Evolutionary conservation across 345 rosid species (phyloP), one percentile per base, ranked within the genome.

Genomic region (Hevea brasiliensis): DNA sequence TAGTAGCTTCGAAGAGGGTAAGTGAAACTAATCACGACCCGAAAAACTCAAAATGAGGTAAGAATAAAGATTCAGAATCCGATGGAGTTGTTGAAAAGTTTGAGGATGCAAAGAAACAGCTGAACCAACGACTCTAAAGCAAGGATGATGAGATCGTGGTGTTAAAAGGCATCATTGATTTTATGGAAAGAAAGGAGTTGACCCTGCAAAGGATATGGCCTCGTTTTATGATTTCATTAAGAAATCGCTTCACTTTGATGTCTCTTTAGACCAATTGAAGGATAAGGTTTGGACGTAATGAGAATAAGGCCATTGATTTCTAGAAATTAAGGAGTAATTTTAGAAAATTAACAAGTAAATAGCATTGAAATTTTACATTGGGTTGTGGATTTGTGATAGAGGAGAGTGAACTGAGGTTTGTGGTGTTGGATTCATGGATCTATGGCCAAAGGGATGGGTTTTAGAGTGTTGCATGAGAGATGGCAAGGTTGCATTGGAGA

Each of bases 61-160:
- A n/a, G n/a, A n/a, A n/a, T n/a, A n/a, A n/a, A n/a, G n/a, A n/a
- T n/a, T n/a, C n/a, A n/a, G n/a, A n/a, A n/a, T n/a, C n/a, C n/a
- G n/a, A n/a, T n/a, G n/a, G n/a, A n/a, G n/a, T n/a, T n/a, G 53
- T 13, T 23, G 55, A 65, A 51, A 65, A 65, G 69, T 5, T 56
- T 0, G 87, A 85, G 41, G 89, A 86, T 14, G 71, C 79, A 0
- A 86, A 84, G 74, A 78, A 77, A 65, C 81, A 66, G 57, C 72
- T 84, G 68, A 84, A 84, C 24, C 89, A 84, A 68, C 68, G 89
- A 6, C 41, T 84, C 54, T 85, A 84, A 78, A 85, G 85, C 26
- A 86, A 86, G 75, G 81, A 78, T 0, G 88, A 87, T 68, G 91
- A 84, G 58, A 73, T 85, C 17, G 84, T 79, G 0, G 61, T 87